phyloP scores from a whole-genome alignment of 306 rosid genomes.

The Vigna mungo region DNA sequence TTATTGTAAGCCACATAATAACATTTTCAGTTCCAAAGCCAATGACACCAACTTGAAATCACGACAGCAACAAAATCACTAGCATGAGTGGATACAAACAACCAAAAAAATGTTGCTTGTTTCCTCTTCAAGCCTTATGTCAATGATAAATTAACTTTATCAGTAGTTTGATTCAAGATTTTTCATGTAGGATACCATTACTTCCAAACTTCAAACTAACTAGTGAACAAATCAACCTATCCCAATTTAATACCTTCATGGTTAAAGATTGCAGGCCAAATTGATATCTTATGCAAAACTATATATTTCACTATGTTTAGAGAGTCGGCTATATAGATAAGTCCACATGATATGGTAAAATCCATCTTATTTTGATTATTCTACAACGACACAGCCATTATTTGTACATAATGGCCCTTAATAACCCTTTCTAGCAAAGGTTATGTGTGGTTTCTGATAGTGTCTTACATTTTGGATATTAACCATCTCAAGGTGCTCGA shows the following conservation, averaged over 20 bases:
- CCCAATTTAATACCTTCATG: not conserved
- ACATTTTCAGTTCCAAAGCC: not conserved
- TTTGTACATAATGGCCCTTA: not conserved
- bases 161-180: conserved; percentile 1
- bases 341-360: not conserved
- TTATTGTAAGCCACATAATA: no score
- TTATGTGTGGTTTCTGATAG: not conserved
- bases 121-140: conserved; percentile 12
- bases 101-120: not conserved
- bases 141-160: not conserved
- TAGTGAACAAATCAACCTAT: conserved; percentile 16
- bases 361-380: not conserved
- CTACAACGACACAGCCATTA: not conserved
- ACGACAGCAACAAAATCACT: conserved; percentile 2
- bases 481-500: not conserved
- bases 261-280: conserved; percentile 1
- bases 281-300: not conserved
- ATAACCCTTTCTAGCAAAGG: not conserved
- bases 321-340: conserved; percentile 9
- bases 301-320: not conserved
- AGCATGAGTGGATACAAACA: not conserved
- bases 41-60: not conserved
- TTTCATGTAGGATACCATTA: conserved; percentile 1
- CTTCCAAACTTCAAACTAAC: conserved; percentile 7
- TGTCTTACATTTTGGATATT: not conserved